phyloP scores from a whole-genome alignment of 805 yeast genomes.

The Yamadazyma sp. region DNA sequence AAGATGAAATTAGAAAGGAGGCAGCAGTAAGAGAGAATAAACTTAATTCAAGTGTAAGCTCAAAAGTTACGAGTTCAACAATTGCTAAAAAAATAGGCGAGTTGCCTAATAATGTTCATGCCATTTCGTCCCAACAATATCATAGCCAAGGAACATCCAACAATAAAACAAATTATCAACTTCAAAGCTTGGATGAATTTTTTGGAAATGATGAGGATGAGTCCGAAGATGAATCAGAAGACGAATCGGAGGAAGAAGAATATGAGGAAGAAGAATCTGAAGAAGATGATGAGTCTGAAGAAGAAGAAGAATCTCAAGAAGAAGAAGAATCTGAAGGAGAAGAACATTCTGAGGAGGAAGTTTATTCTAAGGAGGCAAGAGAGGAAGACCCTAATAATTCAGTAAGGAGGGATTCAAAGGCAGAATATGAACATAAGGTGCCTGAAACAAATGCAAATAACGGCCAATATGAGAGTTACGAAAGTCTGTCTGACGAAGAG shows the following conservation, averaged over 20 bases:
- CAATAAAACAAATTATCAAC: slow-evolving; percentile 35
- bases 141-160: slow-evolving; percentile 8
- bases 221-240: slow-evolving; percentile 12
- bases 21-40: slow-evolving; percentile 16
- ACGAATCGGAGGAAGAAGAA: slow-evolving; percentile 11
- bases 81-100: slow-evolving; percentile 14
- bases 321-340: slow-evolving; percentile 9
- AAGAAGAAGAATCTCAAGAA: slow-evolving; percentile 2
- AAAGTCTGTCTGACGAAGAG: too few relatives aligned
- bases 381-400: slow-evolving; percentile 2
- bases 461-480: too few relatives aligned
- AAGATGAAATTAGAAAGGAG: slow-evolving; percentile 29
- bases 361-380: neutral
- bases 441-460: neutral
- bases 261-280: slow-evolving; percentile 14
- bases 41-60: slow-evolving; percentile 12
- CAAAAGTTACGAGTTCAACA: slow-evolving; percentile 15
- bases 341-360: slow-evolving; percentile 11
- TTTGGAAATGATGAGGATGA: slow-evolving; percentile 43
- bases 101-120: slow-evolving; percentile 21
- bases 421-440: neutral
- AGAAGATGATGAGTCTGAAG: slow-evolving; percentile 12
- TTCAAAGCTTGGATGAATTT: slow-evolving; percentile 86
- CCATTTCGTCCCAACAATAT: slow-evolving; percentile 22
- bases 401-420: neutral